Conservation (phyloP, 805 yeast species). For the Wickerhamiella australiensis region DNA sequence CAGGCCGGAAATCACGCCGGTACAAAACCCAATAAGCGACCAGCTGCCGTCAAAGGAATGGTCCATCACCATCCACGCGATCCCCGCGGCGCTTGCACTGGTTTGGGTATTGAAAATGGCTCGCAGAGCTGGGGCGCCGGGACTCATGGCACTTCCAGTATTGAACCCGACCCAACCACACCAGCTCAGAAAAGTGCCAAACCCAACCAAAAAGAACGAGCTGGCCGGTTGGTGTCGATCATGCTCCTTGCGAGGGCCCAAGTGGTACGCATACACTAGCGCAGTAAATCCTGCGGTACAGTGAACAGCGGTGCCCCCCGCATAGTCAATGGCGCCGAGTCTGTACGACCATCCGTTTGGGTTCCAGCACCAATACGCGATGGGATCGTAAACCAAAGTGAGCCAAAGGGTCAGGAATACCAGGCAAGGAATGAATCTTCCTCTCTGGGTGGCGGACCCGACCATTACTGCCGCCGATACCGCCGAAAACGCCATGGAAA, state of each 20-base stretch:
- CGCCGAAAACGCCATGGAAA: slow-evolving; percentile 51
- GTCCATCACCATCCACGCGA: slow-evolving; percentile 37
- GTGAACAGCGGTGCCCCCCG: slow-evolving; percentile 72
- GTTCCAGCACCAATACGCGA: slow-evolving; percentile 68
- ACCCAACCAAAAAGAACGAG: slow-evolving; percentile 51
- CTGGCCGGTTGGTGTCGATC: slow-evolving; percentile 42
- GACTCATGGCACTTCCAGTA: slow-evolving; percentile 47
- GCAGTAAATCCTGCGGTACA: slow-evolving; percentile 61
- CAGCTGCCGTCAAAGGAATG: slow-evolving; percentile 58
- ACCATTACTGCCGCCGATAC: slow-evolving; percentile 55
- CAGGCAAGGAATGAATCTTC: slow-evolving; percentile 58
- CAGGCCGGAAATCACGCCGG: slow-evolving; percentile 86
- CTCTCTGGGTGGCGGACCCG: slow-evolving; percentile 64
- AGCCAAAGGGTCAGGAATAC: slow-evolving; percentile 56
- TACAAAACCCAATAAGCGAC: slow-evolving; percentile 89
- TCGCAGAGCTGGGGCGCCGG: slow-evolving; percentile 30
- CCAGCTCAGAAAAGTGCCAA: slow-evolving; percentile 61
- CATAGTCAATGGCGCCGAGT: slow-evolving; percentile 57
- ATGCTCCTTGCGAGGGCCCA: slow-evolving; percentile 47
- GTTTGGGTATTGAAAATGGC: slow-evolving; percentile 44
- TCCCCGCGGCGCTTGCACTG: slow-evolving; percentile 39
- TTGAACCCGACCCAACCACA: slow-evolving; percentile 72
- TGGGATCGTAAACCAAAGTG: slow-evolving; percentile 61
- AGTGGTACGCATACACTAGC: slow-evolving; percentile 49
- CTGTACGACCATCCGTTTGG: slow-evolving; percentile 49